These are phyloP conservation scores for Closterium sp. DNA, from an alignment of 139 green algal species.

Conservation along the genomic window DNA sequence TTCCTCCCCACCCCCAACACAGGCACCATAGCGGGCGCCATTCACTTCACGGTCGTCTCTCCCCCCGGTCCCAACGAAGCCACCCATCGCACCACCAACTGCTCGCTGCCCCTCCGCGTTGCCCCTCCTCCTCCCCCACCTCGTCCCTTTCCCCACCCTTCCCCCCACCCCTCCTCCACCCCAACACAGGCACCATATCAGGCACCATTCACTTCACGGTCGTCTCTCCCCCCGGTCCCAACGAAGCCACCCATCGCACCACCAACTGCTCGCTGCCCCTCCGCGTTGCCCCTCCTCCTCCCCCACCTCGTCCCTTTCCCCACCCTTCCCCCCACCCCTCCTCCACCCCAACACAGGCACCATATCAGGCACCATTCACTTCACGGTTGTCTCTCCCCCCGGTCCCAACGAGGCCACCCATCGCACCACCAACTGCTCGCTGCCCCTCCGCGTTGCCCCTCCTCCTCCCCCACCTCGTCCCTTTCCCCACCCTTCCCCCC, in stretches of 20 bases:
- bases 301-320: too few species aligned
- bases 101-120: not conserved
- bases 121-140: not conserved
- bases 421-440: conserved; percentile 51
- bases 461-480: too few species aligned
- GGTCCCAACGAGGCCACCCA: not conserved
- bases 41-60: conserved; percentile 76
- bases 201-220: conserved; percentile 71
- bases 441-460: conserved; percentile 63
- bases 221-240: conserved; percentile 63
- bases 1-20: not conserved
- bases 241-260: conserved; percentile 14
- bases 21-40: conserved; percentile 42
- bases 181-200: conserved; percentile 40
- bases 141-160: not conserved
- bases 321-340: not conserved
- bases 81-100: not conserved
- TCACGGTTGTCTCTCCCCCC: not conserved
- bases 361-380: not conserved
- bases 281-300: not conserved
- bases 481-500: too few species aligned
- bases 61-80: conserved; percentile 60
- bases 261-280: not conserved
- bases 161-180: too few species aligned
- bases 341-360: not conserved